Conservation (phyloP, 441 rosid species). For the Jatropha podagrica region DNA sequence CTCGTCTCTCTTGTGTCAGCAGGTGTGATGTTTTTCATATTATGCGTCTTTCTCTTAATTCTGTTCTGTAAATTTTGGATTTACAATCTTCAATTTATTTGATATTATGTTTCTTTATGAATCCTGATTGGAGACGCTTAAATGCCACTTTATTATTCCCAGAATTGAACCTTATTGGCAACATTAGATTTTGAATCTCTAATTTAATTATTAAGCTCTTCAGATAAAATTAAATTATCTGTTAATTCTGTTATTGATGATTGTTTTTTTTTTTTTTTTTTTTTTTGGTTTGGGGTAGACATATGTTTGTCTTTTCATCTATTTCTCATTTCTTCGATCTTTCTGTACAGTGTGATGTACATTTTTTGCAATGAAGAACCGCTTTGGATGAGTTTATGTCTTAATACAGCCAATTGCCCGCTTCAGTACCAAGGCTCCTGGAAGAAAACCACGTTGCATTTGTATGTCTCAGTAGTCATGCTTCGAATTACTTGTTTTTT, state of each 20-base stretch:
- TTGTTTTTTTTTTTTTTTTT: no score
- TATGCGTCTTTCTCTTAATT: background rate
- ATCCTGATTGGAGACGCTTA: background rate
- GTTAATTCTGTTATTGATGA: no score
- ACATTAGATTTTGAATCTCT: constrained; percentile 1
- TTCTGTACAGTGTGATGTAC: constrained; percentile 70
- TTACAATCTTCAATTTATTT: background rate
- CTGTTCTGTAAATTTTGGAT: background rate
- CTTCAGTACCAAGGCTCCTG: constrained; percentile 82
- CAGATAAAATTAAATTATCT: no score
- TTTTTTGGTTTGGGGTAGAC: no score
- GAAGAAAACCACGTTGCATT: constrained; percentile 68
- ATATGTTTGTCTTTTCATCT: background rate
- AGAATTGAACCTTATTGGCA: background rate
- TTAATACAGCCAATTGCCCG: constrained; percentile 47
- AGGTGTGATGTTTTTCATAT: constrained; percentile 41
- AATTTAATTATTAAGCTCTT: background rate
- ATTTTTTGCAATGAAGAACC: constrained; percentile 92
- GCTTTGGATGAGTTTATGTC: constrained; percentile 82
- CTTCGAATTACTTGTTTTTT: background rate
- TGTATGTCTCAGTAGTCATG: constrained; percentile 42
- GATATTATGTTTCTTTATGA: background rate
- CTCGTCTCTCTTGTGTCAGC: constrained; percentile 88
- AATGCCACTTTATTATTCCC: no score
- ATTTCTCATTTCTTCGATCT: background rate